A percentile compares a stretch with the other conserved stretches of the same genome.
Evolutionary conservation across 2,329 filamentous ascomycete genomes (phyloP).

Genomic region (Arthrocladium fulminans): DNA sequence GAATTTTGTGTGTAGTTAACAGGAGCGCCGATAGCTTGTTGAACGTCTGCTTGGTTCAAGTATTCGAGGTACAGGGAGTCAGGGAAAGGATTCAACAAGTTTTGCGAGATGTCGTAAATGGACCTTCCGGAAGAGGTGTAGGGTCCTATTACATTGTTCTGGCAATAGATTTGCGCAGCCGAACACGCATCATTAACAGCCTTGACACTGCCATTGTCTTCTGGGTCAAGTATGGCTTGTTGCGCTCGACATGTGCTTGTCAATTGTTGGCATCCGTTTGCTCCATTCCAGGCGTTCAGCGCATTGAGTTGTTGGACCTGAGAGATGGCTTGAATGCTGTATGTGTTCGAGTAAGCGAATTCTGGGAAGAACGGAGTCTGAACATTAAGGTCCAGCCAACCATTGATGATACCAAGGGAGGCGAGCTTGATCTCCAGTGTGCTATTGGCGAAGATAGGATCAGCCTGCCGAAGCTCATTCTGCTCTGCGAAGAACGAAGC

Average conservation of each 20-base stretch:
- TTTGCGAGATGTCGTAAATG: conserved; percentile 52
- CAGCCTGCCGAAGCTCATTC: conserved; percentile 48
- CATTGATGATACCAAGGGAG: conserved; percentile 63
- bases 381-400: conserved; percentile 56
- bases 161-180: conserved; percentile 25
- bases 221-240: conserved; percentile 19
- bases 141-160: conserved; percentile 31
- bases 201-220: conserved; percentile 18
- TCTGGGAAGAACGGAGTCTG: conserved; percentile 40
- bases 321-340: conserved; percentile 50
- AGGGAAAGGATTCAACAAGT: conserved; percentile 50
- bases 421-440: conserved; percentile 32
- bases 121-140: conserved; percentile 28
- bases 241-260: conserved; percentile 20
- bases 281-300: conserved; percentile 19
- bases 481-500: conserved; percentile 51
- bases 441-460: conserved; percentile 34
- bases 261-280: conserved; percentile 22
- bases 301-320: conserved; percentile 22
- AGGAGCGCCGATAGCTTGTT: conserved; percentile 47
- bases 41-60: conserved; percentile 48
- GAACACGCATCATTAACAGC: conserved; percentile 23
- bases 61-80: conserved; percentile 49
- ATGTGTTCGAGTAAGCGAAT: conserved; percentile 42
- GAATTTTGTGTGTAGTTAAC: conserved; percentile 34